Evolutionary conservation across 2,329 filamentous ascomycete species (phyloP).

Genomic region (Penicillium sp.): DNA sequence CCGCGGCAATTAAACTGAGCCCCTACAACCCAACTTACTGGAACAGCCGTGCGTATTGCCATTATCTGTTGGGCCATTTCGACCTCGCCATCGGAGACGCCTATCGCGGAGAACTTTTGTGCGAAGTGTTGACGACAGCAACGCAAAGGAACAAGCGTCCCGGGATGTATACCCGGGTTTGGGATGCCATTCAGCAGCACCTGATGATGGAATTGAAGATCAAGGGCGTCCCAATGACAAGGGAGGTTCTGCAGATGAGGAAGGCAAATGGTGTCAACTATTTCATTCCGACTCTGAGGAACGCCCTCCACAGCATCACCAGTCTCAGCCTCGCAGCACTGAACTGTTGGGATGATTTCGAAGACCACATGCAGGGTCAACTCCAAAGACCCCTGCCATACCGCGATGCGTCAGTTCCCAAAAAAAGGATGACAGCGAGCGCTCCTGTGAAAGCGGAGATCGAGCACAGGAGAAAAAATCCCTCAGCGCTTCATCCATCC

Average conservation of each 20-base stretch:
- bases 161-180: constrained; percentile 30
- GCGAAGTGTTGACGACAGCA: constrained; percentile 28
- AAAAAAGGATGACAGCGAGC: constrained; percentile 14
- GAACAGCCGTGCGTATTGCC: constrained; percentile 35
- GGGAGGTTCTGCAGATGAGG: constrained; percentile 21
- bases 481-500: background rate
- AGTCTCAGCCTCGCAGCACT: constrained; percentile 31
- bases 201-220: constrained; percentile 20
- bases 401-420: constrained; percentile 24
- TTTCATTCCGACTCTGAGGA: constrained; percentile 31
- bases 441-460: constrained; percentile 1
- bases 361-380: constrained; percentile 16
- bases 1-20: constrained; percentile 32
- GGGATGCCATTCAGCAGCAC: constrained; percentile 35
- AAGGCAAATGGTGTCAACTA: constrained; percentile 25
- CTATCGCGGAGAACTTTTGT: constrained; percentile 35
- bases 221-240: background rate
- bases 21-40: constrained; percentile 41
- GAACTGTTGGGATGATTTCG: constrained; percentile 32
- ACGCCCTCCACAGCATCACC: constrained; percentile 29
- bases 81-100: constrained; percentile 40
- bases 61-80: constrained; percentile 32
- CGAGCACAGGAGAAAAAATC: background rate
- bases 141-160: constrained; percentile 15
- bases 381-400: constrained; percentile 18